Evolutionary conservation across 495 filamentous ascomycete species (phyloP), one percentile per base, ranked within the genome.

Genomic region (Amphirosellinia nigrospora): DNA sequence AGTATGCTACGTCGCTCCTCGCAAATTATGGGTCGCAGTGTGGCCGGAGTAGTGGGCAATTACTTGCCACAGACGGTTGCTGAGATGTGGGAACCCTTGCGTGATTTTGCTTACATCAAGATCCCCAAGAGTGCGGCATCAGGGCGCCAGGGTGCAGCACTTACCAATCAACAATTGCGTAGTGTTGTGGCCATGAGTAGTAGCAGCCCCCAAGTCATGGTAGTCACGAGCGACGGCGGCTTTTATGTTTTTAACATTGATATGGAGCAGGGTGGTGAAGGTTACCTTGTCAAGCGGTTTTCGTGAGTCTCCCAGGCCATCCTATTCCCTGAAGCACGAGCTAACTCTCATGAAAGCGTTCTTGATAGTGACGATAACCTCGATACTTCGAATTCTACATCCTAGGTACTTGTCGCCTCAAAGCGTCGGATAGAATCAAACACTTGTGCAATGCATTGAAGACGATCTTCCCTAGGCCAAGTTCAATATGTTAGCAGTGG

Each of bases 101-200:
- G 96, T 56, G 96, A 99, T 78, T 98, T 99, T 80, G 96, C 96
- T 1, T 97, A 92, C 86, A 90, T 98, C 74, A 97, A 94, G 79
- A 86, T 99, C 32, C 96, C 96, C n/a, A 92, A 91, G 75, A 79
- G 75, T 36, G 73, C 74, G 28, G 70, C 72, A 68, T 56, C 75
- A 4, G 79, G 66, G 79, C 82, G 55, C 2, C 79, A 77, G 9
- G 82, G 83, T 16, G 75, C 77, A n/a, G 71, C 73, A 36, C 50
- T 62, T 26, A 75, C 45, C 75, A 70, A 61, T 34, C 55, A 75
- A n/a, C 71, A 75, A 21, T 76, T 96, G 21, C 81, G 90, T 70
- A 98, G 94, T 70, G 96, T 98, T 34, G 96, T 98, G 45, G 96
- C 96, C 8, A 94, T 99, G 90, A 97, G 93, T 74, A 94, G 88